phyloP scores from a whole-genome alignment of 202 grass and related monocot species.

The Carex arenaria region DNA sequence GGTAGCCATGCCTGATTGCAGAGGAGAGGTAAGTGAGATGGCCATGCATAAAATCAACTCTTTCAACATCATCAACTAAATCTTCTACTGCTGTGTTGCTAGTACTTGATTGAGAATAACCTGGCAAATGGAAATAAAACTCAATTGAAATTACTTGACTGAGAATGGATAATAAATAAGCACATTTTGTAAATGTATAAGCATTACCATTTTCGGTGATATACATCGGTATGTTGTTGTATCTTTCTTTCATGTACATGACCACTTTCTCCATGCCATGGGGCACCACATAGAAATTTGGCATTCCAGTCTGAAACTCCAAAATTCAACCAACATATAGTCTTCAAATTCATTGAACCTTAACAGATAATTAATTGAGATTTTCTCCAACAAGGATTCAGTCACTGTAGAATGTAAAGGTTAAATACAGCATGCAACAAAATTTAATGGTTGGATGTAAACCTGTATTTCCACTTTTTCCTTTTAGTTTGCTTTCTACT shows the following conservation, averaged over 20 bases:
- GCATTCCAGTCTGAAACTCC: conserved; percentile 46
- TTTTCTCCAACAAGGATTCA: not conserved
- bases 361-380: not conserved
- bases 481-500: not conserved
- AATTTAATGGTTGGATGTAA: not conserved
- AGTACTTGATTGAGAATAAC: conserved; percentile 41
- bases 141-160: not conserved
- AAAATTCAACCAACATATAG: conserved; percentile 5
- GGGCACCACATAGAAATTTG: conserved; percentile 42
- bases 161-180: not conserved
- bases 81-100: conserved; percentile 24
- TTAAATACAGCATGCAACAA: not conserved
- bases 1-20: conserved; percentile 46
- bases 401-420: not conserved
- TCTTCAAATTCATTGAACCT: not conserved
- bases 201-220: conserved; percentile 75
- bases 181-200: not conserved
- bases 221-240: conserved; percentile 57
- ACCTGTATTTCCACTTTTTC: not conserved
- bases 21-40: conserved; percentile 45
- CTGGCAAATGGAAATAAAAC: conserved; percentile 26
- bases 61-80: conserved; percentile 41
- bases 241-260: conserved; percentile 58
- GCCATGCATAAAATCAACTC: conserved; percentile 45
- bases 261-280: conserved; percentile 41